Evolutionary conservation across 768 basidiomycete genomes (phyloP), one percentile per base, ranked within the genome.

Genomic region (Mycena galopus): DNA sequence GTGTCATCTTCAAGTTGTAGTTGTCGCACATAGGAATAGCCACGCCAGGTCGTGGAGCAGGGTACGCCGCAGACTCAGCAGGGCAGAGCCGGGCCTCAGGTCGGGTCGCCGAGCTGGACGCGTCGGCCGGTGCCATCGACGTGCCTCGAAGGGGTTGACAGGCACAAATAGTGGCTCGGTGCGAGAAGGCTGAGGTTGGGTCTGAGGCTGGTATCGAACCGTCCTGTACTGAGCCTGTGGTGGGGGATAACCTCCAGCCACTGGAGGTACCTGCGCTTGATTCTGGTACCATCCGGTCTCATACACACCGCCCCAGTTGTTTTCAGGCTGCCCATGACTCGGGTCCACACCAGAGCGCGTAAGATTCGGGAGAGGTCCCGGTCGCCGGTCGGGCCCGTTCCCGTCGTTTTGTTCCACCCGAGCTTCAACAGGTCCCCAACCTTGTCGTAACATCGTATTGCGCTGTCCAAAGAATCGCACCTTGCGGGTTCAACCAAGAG

Each of bases 191-290:
- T 12, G 50, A 25, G 30, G 29, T 33, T 3, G 21, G 29, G 30
- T 23, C 3, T 39, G 39, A n/a, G n/a, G 39, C 23, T 25, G 55
- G 17, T 35, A n/a, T 33, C 30, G 53, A 23, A 25, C 47, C 35
- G 63, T 27, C n/a, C 61, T 30, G 61, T 62, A 62, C 44, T 32
- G 33, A 30, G 19, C 16, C 44, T 62, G 61, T 17, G 51, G 63
- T 5, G 29, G 17, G 3, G 63, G 32, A 65, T 64, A 53, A 21
- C 19, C 35, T 65, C 23, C 64, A n/a, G 16, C 42, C 27, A 30
- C 10, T n/a, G 64, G 25, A 35, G n/a, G 60, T 16, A 39, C 30
- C 21, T 47, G 61, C 14, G n/a, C 44, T 2, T 29, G 59, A 23
- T 12, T 5, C 14, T 35, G 58, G 23, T 35, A 35, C 35, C 37